Base-by-base conservation (phyloP, 2,329 filamentous ascomycete species). In the Phyllosticta citriasiana region DNA sequence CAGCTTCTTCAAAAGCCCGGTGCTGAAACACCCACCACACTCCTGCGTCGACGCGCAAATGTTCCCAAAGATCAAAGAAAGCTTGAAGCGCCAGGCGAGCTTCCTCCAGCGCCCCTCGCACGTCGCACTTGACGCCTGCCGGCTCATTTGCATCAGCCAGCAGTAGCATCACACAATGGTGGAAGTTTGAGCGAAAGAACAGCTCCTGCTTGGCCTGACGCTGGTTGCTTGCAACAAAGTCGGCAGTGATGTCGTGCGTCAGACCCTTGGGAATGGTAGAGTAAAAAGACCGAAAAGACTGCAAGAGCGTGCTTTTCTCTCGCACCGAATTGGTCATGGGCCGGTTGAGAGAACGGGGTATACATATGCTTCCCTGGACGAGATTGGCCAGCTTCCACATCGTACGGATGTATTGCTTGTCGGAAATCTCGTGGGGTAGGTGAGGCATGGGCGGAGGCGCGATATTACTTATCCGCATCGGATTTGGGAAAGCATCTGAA, bases 1-100 rank as follows among this genome's bases (percentile, higher is more conserved):
- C 69, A 33, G 87, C 87, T 76, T 92, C 88, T 58, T 92, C 79
- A 69, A 92, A 92, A 0, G 88, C 88, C 1, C 89, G 79, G 70
- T 92, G 89, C 70, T 91, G 89, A 66, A 91, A 90, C 0, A 90
- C 88, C 88, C 88, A 93, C 88, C 88, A 92, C 0, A 91, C 88
- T 14, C 85, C 81, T 1, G 88, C 87, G 75, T 93, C 89, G 16
- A 78, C 78, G 66, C 87, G 84, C 64, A 91, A 85, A 12, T 89
- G 75, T 47, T 77, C 78, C 73, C 86, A 89, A 6, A 91, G 79
- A 62, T 91, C 79, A 71, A 92, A 91, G 70, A 91, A 93, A 1
- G 87, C 79, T 53, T 80, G 82, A 55, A 93, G 83, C 4, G 88
- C 88, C 69, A 88, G 87, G 67, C 90, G 85, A 0, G 88, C 88